Evolutionary conservation across 768 basidiomycete species (phyloP), one percentile per base, ranked within the genome.

Genomic region (Rhizopogon vesiculosus): DNA sequence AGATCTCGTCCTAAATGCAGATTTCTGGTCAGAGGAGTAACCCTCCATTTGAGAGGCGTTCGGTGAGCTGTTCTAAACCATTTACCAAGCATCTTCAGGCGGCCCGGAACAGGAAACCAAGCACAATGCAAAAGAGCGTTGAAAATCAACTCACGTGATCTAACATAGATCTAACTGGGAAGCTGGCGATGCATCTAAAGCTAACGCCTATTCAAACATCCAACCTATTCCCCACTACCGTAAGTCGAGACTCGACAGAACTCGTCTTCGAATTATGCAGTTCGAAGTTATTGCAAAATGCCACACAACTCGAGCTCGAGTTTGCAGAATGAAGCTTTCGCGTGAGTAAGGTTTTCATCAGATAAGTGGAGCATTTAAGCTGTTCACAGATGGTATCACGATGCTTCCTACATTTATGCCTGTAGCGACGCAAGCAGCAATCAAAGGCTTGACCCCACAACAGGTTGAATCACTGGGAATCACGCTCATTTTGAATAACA

Each of bases 321-420:
- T 92, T 1, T 89, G 87, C n/a, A 77, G 84, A 49, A 92, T 95
- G 89, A 86, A 77, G 28, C 78, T 95, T 44, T 77, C 87, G 53
- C 92, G 92, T 89, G 66, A 66, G 86, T 58, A 16, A 15, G 2
- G 46, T 25, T 41, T 31, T 43, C 56, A 12, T 54, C 33, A 57
- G 55, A 53, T 58, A 3, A 38, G 48, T 45, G n/a, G 42, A 35
- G 22, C 16, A 49, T 58, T 49, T 53, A 43, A 51, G 42, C 44
- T 49, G 3, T 44, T 18, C 60, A 22, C 58, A 91, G 90, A 93
- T 74, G 91, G 90, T 8, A 73, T 80, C 40, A 93, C 91, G 2
- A 83, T 87, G 77, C 74, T 93, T 18, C 92, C 92, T 2, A 91
- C 92, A 0, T 95, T 95, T 63, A 95, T 94, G 93, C 93, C 92